Percentiles rank a stretch among this genome's conserved stretches.
These are phyloP conservation scores for Coemansia sp. DNA, from an alignment of 192 early-diverging fungal species.

Conservation along the genomic window DNA sequence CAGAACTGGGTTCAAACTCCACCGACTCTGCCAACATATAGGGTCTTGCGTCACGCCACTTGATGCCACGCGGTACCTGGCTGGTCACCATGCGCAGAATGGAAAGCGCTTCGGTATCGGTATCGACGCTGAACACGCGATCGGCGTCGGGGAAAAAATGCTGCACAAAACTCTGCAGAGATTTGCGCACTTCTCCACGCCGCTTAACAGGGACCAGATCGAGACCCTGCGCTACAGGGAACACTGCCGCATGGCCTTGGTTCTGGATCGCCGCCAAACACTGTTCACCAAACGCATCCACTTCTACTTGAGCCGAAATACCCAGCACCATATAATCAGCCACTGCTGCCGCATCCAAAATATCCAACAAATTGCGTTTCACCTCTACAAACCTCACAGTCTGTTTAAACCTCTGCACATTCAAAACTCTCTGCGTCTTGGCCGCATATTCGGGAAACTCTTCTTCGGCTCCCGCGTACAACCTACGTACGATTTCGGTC, in stretches of 20 bases:
- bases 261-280: constrained; percentile 81
- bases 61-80: constrained; percentile 73
- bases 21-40: constrained; percentile 86
- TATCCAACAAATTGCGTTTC: constrained; percentile 75
- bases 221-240: constrained; percentile 74
- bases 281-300: constrained; percentile 89
- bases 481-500: constrained; percentile 40
- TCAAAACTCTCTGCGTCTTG: constrained; percentile 25
- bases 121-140: constrained; percentile 67
- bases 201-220: constrained; percentile 63
- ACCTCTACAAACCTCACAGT: constrained; percentile 80
- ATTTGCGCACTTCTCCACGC: constrained; percentile 76
- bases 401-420: constrained; percentile 86
- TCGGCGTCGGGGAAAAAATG: constrained; percentile 87
- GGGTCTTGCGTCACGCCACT: constrained; percentile 84
- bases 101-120: constrained; percentile 60
- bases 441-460: constrained; percentile 43
- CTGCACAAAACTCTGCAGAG: constrained; percentile 77
- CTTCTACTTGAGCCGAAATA: constrained; percentile 86
- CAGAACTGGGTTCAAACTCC: constrained; percentile 61
- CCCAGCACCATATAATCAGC: constrained; percentile 89
- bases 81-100: constrained; percentile 76
- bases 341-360: constrained; percentile 87
- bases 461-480: constrained; percentile 58
- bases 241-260: constrained; percentile 79